Evolutionary conservation across 306 rosid species (phyloP).

Genomic region (Begonia peltatifolia): DNA sequence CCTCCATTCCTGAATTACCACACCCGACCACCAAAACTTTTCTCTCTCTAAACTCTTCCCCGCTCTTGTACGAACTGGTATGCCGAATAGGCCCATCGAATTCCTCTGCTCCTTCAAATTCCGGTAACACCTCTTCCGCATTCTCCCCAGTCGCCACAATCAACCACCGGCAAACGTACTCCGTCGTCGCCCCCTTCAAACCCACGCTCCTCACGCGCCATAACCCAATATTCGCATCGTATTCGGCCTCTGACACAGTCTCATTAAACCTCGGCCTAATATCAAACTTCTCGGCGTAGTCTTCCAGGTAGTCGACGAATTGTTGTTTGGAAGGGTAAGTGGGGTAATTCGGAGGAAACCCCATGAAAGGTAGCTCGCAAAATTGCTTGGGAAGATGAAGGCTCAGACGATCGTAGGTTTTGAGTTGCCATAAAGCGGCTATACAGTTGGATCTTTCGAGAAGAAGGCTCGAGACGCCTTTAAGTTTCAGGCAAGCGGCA

Average conservation of each 20-base stretch:
- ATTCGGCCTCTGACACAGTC: constrained; percentile 36
- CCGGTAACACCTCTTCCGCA: constrained; percentile 60
- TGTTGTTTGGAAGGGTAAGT: constrained; percentile 57
- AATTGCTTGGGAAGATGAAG: constrained; percentile 60
- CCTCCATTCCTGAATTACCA: constrained; percentile 80
- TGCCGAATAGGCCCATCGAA: constrained; percentile 34
- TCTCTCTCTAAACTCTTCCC: constrained; percentile 35
- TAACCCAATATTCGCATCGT: constrained; percentile 19
- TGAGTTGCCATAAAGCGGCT: constrained; percentile 59
- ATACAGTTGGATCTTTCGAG: constrained; percentile 60
- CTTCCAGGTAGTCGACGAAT: constrained; percentile 31
- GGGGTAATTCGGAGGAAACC: constrained; percentile 34
- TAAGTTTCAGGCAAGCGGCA: constrained; percentile 37
- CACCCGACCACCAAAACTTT: constrained; percentile 63
- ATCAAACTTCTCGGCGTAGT: constrained; percentile 25
- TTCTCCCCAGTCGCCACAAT: constrained; percentile 66
- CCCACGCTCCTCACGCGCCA: constrained; percentile 31
- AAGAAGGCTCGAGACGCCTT: constrained; percentile 17
- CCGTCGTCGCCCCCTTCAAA: constrained; percentile 7
- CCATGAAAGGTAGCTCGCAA: constrained; percentile 48
- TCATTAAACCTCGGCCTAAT: constrained; percentile 41
- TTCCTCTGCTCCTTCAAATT: constrained; percentile 28
- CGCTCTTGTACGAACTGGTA: constrained; percentile 46
- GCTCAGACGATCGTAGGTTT: constrained; percentile 48
- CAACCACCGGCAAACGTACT: constrained; percentile 38